Evolutionary conservation across 1,284 basidiomycete species (phyloP), one percentile per base, ranked within the genome.

Genomic region (Moesziomyces parantarcticus): DNA sequence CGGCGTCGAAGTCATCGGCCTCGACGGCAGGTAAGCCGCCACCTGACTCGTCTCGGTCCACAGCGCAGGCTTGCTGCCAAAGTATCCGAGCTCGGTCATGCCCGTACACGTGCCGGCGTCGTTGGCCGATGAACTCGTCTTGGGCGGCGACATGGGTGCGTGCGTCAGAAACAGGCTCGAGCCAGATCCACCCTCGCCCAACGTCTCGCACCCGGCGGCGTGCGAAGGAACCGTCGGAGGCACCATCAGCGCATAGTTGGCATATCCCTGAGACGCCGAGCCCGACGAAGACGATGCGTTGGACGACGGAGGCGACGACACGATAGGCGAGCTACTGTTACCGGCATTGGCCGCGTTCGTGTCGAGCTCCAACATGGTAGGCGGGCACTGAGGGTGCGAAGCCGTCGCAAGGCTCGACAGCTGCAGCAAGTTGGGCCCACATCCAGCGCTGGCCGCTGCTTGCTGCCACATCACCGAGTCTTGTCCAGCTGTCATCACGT

Each of bases 261-360:
- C 48, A 16, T 57, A 58, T 25, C 29, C 62, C 23, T 68, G 58
- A n/a, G 48, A 23, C 21, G 55, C 61, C 4, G 58, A 56, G 5
- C 57, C 39, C 21, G 55, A 68, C 7, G 58, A 56, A 5, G 63
- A 54, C 9, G 65, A 68, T 5, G 58, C 50, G 47, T 62, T 68
- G 14, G 65, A 68, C 3, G 65, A 68, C 1, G 65, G 59, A 2
- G 65, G 59, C n/a, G 65, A 68, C 0, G 65, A 68, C 16, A 68
- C 20, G 48, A 68, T 58, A 2, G 65, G 65, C 10, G 62, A 65
- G 42, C 51, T 51, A 11, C 25, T 23, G 34, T 44, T 57, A 39
- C 34, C 50, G 20, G 16, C 36, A 16, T 18, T 39, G 16, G 29
- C 29, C 29, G 36, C 36, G 14, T 18, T 7, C 11, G 36, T 39